Conservation (phyloP, 768 basidiomycete genomes). For the Kwoniella europaea region DNA sequence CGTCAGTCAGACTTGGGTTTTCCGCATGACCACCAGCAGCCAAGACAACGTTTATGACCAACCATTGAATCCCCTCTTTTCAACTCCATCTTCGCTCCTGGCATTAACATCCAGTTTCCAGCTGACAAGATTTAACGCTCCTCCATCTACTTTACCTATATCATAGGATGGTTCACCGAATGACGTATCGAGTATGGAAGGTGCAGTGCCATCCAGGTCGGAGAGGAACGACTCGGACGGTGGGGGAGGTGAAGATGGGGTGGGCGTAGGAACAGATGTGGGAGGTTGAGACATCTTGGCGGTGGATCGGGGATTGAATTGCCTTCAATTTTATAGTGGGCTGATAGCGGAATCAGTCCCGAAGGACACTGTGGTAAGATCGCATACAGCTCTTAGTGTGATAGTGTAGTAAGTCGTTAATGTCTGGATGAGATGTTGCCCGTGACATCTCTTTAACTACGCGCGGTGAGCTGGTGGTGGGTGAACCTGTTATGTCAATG, state of each 20-base stretch:
- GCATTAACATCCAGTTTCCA: conserved; percentile 56
- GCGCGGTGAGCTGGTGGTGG: not conserved
- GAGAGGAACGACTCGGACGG: conserved; percentile 51
- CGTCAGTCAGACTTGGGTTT: no score
- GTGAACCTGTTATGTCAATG: not conserved
- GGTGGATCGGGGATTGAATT: no score
- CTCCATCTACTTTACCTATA: conserved; percentile 31
- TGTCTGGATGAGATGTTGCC: no score
- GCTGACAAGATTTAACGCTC: conserved; percentile 49
- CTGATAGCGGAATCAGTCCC: not conserved
- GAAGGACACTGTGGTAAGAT: conserved; percentile 3
- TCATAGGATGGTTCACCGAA: conserved; percentile 23
- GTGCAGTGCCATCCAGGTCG: conserved; percentile 49
- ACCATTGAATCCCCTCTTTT: conserved; percentile 85
- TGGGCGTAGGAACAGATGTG: conserved; percentile 37
- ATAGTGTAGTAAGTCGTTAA: not conserved
- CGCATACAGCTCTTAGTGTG: not conserved
- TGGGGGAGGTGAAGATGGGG: conserved; percentile 42
- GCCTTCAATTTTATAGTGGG: no score
- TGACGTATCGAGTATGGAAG: conserved; percentile 38
- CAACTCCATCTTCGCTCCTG: conserved; percentile 39
- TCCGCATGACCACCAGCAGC: no score
- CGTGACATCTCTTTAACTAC: not conserved
- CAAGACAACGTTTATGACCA: conserved; percentile 36
- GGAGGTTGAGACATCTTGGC: conserved; percentile 5